Conservation (phyloP, 768 basidiomycete species). For the Filobasidium floriforme region DNA sequence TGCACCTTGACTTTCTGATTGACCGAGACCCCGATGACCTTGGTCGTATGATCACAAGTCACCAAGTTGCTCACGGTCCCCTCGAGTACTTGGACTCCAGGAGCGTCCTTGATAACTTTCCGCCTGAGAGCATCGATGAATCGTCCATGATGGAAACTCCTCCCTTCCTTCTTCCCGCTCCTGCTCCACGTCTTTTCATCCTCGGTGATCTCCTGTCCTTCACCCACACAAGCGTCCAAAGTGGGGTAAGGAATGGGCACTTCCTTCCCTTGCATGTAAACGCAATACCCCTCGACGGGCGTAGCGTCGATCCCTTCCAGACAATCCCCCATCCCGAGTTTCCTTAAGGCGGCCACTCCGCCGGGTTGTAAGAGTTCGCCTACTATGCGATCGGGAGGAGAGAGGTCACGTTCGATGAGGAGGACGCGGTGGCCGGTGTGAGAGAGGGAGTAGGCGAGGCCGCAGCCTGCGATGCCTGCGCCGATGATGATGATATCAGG, state of each 20-base stretch:
- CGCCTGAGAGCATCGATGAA: slow-evolving; percentile 73
- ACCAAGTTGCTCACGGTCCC: slow-evolving; percentile 39
- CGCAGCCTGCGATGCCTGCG: slow-evolving; percentile 79
- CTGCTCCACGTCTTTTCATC: slow-evolving; percentile 4
- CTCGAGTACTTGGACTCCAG: slow-evolving; percentile 35
- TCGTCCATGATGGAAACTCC: slow-evolving; percentile 88
- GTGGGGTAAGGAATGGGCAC: slow-evolving; percentile 85
- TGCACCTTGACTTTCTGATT: slow-evolving; percentile 51
- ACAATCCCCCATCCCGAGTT: slow-evolving; percentile 67
- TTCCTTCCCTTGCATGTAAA: slow-evolving; percentile 53
- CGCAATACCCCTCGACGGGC: slow-evolving; percentile 75
- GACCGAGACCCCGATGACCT: slow-evolving; percentile 41
- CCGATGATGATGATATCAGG: slow-evolving; percentile 68
- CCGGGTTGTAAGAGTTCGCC: slow-evolving; percentile 94
- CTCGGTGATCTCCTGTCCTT: slow-evolving; percentile 12
- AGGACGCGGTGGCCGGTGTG: slow-evolving; percentile 64
- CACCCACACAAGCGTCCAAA: slow-evolving; percentile 22
- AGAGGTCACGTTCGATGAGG: slow-evolving; percentile 80
- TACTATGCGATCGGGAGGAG: slow-evolving; percentile 91
- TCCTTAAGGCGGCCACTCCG: slow-evolving; percentile 65
- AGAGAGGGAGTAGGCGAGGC: slow-evolving; percentile 78
- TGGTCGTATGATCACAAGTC: slow-evolving; percentile 58
- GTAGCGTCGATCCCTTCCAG: slow-evolving; percentile 85
- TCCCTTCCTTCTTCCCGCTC: slow-evolving; percentile 54
- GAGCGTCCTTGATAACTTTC: slow-evolving; percentile 53